Evolutionary conservation across 2,329 filamentous ascomycete species (phyloP).

Genomic region (Aspergillus viridinutans): DNA sequence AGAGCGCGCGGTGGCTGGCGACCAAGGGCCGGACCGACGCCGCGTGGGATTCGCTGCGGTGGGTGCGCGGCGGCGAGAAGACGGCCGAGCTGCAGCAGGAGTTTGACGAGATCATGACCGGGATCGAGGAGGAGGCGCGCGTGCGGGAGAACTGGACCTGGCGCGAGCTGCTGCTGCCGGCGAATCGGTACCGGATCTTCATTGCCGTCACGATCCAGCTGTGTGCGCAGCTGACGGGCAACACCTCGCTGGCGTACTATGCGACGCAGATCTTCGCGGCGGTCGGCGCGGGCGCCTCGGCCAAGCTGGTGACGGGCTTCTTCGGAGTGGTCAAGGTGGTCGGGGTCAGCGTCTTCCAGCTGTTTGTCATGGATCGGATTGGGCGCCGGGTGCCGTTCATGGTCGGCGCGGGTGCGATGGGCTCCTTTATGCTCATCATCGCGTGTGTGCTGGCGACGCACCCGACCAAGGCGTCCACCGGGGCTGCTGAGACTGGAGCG

Average conservation of each 20-base stretch:
- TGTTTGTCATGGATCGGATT: slow-evolving; percentile 49
- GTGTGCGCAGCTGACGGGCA: slow-evolving; percentile 48
- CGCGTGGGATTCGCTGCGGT: slow-evolving; percentile 46
- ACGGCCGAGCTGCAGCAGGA: slow-evolving; percentile 30
- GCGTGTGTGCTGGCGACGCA: slow-evolving; percentile 46
- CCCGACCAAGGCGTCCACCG: slow-evolving; percentile 33
- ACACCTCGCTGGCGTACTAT: slow-evolving; percentile 51
- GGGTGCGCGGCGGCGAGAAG: slow-evolving; percentile 49
- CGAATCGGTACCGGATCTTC: slow-evolving; percentile 47
- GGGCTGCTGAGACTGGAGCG: slow-evolving; percentile 21
- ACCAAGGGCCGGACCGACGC: slow-evolving; percentile 45
- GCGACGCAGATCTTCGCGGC: slow-evolving; percentile 51
- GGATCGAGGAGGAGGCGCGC: slow-evolving; percentile 46
- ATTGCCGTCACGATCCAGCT: slow-evolving; percentile 50
- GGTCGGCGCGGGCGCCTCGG: slow-evolving; percentile 46
- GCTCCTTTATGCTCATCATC: slow-evolving; percentile 51
- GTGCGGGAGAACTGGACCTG: slow-evolving; percentile 45
- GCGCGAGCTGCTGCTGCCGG: slow-evolving; percentile 45
- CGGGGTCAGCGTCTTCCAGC: slow-evolving; percentile 44
- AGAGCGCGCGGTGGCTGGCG: slow-evolving; percentile 47
- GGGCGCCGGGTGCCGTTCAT: slow-evolving; percentile 49
- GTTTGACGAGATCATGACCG: slow-evolving; percentile 39
- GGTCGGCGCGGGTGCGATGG: slow-evolving; percentile 48
- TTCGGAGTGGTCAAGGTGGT: slow-evolving; percentile 52
- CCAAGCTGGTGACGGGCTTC: slow-evolving; percentile 50